These are phyloP conservation scores for Aureobasidium lini DNA, from an alignment of 2,329 filamentous ascomycete genomes.

Conservation along the genomic window DNA sequence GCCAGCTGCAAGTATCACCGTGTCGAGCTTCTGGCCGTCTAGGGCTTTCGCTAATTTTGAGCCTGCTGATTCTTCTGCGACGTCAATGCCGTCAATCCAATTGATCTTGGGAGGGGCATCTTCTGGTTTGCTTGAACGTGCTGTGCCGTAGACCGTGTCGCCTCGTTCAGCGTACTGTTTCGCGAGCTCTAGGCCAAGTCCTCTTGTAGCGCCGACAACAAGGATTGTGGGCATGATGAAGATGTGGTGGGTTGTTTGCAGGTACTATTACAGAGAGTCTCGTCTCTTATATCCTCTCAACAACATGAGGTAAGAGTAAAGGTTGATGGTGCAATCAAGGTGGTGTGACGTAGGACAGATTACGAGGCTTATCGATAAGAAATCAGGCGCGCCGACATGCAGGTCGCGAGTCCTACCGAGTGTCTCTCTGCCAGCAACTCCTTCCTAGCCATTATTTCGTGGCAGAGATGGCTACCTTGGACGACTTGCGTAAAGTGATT, in stretches of 20 bases:
- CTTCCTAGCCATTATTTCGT: no score
- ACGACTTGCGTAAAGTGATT: slow-evolving; percentile 23
- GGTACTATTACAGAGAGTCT: no score
- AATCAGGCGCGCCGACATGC: background rate
- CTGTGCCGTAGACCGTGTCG: slow-evolving; percentile 53
- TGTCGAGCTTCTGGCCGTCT: slow-evolving; percentile 26
- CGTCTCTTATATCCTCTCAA: background rate
- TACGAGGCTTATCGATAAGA: background rate
- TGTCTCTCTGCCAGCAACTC: background rate
- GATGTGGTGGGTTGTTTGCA: background rate
- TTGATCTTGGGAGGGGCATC: slow-evolving; percentile 37
- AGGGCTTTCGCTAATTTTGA: slow-evolving; percentile 21
- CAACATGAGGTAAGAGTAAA: background rate
- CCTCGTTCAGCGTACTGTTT: slow-evolving; percentile 48
- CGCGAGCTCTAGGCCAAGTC: slow-evolving; percentile 56
- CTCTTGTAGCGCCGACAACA: slow-evolving; percentile 61
- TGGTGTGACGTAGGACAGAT: background rate
- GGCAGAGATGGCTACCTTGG: slow-evolving; percentile 13
- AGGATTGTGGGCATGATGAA: slow-evolving; percentile 45
- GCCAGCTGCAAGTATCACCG: slow-evolving; percentile 59
- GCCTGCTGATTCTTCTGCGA: slow-evolving; percentile 38
- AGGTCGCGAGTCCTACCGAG: background rate
- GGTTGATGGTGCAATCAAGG: background rate
- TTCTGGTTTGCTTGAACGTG: slow-evolving; percentile 43
- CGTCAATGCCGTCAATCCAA: slow-evolving; percentile 55